phyloP scores from a whole-genome alignment of 1,139 yeast species.

The Saccharomyces hybrid region DNA sequence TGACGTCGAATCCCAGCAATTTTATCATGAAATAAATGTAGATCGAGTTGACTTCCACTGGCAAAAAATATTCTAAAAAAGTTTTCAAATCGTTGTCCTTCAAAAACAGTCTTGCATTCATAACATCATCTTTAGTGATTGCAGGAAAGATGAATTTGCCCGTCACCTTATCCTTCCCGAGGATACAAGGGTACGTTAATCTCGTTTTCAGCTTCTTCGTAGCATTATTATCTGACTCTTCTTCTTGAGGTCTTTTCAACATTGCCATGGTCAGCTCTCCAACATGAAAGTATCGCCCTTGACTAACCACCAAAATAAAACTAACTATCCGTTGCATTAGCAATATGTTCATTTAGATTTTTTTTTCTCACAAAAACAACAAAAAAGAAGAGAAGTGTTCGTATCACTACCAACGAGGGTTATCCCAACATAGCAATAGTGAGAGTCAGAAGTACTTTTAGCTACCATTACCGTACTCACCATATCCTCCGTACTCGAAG shows the following conservation, averaged over 20 bases:
- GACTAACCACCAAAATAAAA: not conserved
- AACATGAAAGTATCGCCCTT: not conserved
- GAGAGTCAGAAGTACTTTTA: not conserved
- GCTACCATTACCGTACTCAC: conserved; percentile 27
- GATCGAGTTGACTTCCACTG: conserved; percentile 48
- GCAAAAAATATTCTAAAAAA: conserved; percentile 53
- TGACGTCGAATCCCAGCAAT: conserved; percentile 46
- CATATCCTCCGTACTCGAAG: conserved; percentile 34
- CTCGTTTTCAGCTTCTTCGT: conserved; percentile 12
- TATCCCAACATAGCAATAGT: not conserved
- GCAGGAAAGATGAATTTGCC: conserved; percentile 32
- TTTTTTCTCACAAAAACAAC: not conserved
- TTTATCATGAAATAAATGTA: conserved; percentile 45
- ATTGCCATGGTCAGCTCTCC: not conserved
- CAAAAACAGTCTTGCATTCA: conserved; percentile 49
- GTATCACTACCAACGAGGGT: not conserved
- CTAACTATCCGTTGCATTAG: not conserved
- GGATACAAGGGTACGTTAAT: conserved; percentile 17
- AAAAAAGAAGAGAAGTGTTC: not conserved
- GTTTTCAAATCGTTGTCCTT: conserved; percentile 53
- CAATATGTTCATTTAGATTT: conserved; percentile 3
- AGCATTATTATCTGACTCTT: not conserved
- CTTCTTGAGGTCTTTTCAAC: not conserved
- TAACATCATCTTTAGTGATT: conserved; percentile 36
- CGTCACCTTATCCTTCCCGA: conserved; percentile 21